Conservation (phyloP, 1,284 basidiomycete genomes). For the Puccinia sorghi region DNA sequence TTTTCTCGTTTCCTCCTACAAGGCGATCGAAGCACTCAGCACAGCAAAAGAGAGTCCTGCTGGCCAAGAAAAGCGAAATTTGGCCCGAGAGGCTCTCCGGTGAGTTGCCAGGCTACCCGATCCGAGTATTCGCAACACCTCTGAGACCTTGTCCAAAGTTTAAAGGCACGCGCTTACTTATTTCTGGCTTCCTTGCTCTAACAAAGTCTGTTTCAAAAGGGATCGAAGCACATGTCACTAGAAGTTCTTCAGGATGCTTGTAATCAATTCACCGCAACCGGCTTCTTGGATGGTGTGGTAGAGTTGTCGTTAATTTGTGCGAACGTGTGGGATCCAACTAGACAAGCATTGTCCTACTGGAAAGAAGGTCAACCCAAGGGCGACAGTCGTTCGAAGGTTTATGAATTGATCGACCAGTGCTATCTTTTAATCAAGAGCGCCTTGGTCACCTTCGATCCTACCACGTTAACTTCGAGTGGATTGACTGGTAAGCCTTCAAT, state of each 20-base stretch:
- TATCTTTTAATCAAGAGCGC: constrained; percentile 82
- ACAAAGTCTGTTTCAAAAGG: constrained; percentile 77
- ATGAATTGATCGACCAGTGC: constrained; percentile 69
- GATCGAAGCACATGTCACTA: constrained; percentile 77
- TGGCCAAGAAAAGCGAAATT: constrained; percentile 70
- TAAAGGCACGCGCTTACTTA: constrained; percentile 49
- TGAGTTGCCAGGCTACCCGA: constrained; percentile 56
- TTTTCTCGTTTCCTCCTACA: constrained; percentile 10
- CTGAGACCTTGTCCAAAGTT: constrained; percentile 47
- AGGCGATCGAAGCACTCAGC: constrained; percentile 91
- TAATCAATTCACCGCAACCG: constrained; percentile 78
- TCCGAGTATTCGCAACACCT: constrained; percentile 39
- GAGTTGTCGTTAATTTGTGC: constrained; percentile 85
- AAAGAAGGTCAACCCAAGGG: constrained; percentile 65
- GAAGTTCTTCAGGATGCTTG: constrained; percentile 81
- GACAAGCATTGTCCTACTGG: constrained; percentile 76
- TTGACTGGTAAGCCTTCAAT: constrained; percentile 52
- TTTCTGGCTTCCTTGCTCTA: not conserved
- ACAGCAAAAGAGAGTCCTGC: constrained; percentile 81
- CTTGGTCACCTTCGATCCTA: constrained; percentile 74
- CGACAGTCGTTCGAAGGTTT: constrained; percentile 67
- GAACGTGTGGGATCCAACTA: constrained; percentile 73
- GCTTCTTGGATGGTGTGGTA: constrained; percentile 75
- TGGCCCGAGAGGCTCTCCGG: constrained; percentile 79
- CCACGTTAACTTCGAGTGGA: constrained; percentile 55